These are phyloP conservation scores for Verticillium dahliae DNA, from an alignment of 2,329 filamentous ascomycete species.

Conservation along the genomic window DNA sequence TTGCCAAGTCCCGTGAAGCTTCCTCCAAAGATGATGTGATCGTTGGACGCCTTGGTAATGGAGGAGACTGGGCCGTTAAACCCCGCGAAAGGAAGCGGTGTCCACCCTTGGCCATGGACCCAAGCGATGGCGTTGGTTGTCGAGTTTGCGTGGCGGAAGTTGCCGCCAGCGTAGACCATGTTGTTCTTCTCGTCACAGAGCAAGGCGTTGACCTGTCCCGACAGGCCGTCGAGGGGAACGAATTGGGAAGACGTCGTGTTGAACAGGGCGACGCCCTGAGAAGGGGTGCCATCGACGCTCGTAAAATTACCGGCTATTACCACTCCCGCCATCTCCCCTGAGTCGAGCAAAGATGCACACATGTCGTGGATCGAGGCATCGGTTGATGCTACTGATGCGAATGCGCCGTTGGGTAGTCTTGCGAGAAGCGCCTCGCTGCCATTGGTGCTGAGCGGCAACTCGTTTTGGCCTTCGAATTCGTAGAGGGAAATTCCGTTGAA, in stretches of 20 bases:
- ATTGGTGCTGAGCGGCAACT: constrained; percentile 61
- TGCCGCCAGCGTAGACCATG: constrained; percentile 87
- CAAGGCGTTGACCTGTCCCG: constrained; percentile 74
- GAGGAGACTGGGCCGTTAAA: constrained; percentile 90
- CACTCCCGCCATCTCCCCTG: constrained; percentile 65
- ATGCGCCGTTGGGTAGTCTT: constrained; percentile 77
- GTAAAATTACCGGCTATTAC: constrained; percentile 95
- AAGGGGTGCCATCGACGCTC: constrained; percentile 69
- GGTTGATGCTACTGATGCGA: constrained; percentile 65
- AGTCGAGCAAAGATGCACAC: constrained; percentile 67
- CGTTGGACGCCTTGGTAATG: constrained; percentile 72
- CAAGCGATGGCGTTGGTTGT: constrained; percentile 80
- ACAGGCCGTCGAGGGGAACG: constrained; percentile 70
- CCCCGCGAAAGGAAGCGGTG: constrained; percentile 79
- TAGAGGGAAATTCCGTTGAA: constrained; percentile 90
- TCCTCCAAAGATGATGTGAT: constrained; percentile 88
- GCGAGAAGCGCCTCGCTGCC: constrained; percentile 76
- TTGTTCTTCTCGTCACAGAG: constrained; percentile 72
- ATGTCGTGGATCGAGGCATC: constrained; percentile 84
- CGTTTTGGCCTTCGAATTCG: constrained; percentile 73
- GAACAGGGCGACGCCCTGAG: constrained; percentile 74
- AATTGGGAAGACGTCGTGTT: constrained; percentile 65
- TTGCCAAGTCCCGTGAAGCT: constrained; percentile 86
- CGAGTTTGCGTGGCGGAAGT: constrained; percentile 72
- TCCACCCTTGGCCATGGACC: constrained; percentile 62